Percentiles rank a stretch among this genome's conserved stretches.
phyloP scores from a whole-genome alignment of 345 rosid genomes.

The Pelargonium nanum region DNA sequence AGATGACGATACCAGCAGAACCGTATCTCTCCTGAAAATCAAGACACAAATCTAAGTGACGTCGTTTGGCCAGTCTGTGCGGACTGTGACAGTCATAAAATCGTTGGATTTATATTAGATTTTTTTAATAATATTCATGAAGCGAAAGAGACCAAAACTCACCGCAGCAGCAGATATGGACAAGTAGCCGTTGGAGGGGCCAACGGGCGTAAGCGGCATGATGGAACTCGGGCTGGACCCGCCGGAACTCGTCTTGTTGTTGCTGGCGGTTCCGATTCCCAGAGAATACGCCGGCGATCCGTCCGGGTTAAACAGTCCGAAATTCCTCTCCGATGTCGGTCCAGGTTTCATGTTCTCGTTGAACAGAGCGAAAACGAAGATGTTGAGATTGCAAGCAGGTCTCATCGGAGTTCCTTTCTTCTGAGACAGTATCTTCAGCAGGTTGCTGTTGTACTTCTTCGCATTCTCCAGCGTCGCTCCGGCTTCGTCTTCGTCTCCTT shows the following conservation, averaged over 20 bases:
- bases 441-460: constrained; percentile 31
- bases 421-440: constrained; percentile 23
- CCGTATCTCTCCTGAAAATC: too few species aligned
- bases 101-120: too few species aligned
- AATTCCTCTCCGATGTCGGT: constrained; percentile 39
- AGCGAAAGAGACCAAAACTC: constrained; percentile 6
- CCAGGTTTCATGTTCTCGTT: constrained; percentile 49
- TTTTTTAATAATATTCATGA: too few species aligned
- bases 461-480: constrained; percentile 41
- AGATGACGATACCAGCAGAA: too few species aligned
- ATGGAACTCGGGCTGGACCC: constrained; percentile 3
- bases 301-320: constrained; percentile 41
- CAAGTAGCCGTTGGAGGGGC: constrained; percentile 11
- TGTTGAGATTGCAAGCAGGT: constrained; percentile 23
- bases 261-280: neutral
- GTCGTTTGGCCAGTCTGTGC: too few species aligned
- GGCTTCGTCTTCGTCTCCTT: constrained; percentile 34
- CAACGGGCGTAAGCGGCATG: constrained; percentile 1
- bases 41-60: too few species aligned
- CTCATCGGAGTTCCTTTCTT: constrained; percentile 44
- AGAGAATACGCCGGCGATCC: constrained; percentile 31
- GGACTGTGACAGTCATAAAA: too few species aligned
- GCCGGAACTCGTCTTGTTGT: constrained; percentile 1
- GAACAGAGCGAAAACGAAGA: constrained; percentile 35
- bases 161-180: constrained; percentile 19